phyloP scores from a whole-genome alignment of 78 protist genomes.

The Speleostelium caveatum region DNA sequence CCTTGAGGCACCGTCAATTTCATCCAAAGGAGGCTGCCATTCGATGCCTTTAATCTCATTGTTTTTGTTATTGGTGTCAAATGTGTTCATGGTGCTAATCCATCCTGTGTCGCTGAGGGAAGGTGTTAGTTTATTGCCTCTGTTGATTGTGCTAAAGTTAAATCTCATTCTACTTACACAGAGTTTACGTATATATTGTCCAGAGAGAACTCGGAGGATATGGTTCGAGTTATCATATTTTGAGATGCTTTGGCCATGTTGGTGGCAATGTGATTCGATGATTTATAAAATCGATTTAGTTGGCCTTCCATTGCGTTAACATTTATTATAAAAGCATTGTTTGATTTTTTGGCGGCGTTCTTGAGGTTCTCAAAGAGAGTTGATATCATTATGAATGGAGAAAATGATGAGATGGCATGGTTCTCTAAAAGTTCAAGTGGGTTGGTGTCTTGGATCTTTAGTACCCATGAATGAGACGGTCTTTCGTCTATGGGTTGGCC shows the following conservation, averaged over 20 bases:
- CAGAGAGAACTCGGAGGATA: conserved; percentile 75
- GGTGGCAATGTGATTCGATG: conserved; percentile 96
- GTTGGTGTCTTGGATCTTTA: conserved; percentile 67
- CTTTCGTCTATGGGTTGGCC: conserved; percentile 87
- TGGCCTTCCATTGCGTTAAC: conserved; percentile 97
- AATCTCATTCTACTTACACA: no score
- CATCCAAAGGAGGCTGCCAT: conserved; percentile 19
- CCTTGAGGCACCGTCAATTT: background rate
- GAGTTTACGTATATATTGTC: conserved; percentile 87
- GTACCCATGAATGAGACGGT: conserved; percentile 36
- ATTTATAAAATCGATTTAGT: conserved; percentile 74
- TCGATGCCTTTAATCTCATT: background rate
- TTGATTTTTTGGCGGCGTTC: background rate
- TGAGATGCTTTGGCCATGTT: conserved; percentile 97
- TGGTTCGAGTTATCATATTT: conserved; percentile 97
- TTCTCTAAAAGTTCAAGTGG: conserved; percentile 72
- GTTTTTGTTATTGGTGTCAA: background rate
- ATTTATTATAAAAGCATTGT: conserved; percentile 91
- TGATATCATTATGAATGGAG: conserved; percentile 83
- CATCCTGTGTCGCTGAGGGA: conserved; percentile 83
- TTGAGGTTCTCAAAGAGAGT: conserved; percentile 27
- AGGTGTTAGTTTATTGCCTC: background rate
- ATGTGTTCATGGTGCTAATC: conserved; percentile 80
- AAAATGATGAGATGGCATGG: conserved; percentile 71
- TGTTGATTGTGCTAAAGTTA: background rate